Conservation (phyloP, 2,329 filamentous ascomycete genomes). For the Tolypocladium pustulatum region DNA sequence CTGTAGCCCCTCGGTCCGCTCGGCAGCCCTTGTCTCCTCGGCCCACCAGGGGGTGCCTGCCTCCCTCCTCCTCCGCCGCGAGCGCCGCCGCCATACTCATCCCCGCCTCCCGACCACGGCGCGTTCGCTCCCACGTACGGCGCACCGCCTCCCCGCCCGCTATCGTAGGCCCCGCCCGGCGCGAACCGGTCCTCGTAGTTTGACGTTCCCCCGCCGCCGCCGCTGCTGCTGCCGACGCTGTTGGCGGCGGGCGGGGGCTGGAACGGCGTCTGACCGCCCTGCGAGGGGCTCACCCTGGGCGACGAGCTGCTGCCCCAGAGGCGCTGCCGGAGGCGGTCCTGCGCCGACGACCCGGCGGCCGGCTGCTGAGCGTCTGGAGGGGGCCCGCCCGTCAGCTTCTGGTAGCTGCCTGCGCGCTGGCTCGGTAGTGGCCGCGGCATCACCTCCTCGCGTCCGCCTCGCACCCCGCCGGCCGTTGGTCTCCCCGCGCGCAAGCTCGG, state of each 20-base stretch:
- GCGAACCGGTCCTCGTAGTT: conserved; percentile 37
- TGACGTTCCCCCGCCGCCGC: conserved; percentile 4
- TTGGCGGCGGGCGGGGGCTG: conserved; percentile 24
- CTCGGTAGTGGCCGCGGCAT: conserved; percentile 56
- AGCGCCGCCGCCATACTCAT: conserved; percentile 24
- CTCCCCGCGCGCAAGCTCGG: conserved; percentile 36
- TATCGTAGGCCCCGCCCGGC: conserved; percentile 34
- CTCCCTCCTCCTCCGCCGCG: conserved; percentile 24
- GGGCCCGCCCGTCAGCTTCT: conserved; percentile 28
- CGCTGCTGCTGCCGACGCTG: conserved; percentile 4
- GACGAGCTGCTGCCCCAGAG: conserved; percentile 53
- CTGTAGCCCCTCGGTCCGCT: conserved; percentile 32
- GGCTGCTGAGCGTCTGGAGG: neutral
- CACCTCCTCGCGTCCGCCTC: conserved; percentile 20
- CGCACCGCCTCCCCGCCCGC: conserved; percentile 13
- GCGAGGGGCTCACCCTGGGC: conserved; percentile 41
- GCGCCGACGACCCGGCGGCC: conserved; percentile 46
- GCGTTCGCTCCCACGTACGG: neutral
- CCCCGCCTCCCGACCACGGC: conserved; percentile 16
- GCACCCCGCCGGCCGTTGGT: conserved; percentile 18
- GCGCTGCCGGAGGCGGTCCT: conserved; percentile 72
- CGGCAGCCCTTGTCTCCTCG: conserved; percentile 31
- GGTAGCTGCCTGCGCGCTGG: conserved; percentile 65
- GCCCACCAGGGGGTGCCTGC: conserved; percentile 6
- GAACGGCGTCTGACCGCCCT: conserved; percentile 30